phyloP scores from a whole-genome alignment of 2,329 filamentous ascomycete genomes.

The Harringtonia aguacate region DNA sequence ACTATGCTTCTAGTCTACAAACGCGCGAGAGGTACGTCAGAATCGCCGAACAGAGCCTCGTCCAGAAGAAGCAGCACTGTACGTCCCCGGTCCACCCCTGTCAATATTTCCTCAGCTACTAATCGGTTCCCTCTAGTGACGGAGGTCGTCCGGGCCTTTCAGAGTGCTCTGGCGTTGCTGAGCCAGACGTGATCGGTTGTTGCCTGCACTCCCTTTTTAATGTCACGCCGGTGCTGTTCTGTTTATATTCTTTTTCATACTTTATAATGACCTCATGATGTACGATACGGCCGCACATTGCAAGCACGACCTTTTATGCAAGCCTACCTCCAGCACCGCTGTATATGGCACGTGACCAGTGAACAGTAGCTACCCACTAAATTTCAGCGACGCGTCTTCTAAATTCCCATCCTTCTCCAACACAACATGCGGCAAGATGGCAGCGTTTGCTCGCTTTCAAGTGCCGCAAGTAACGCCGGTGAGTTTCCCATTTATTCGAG shows the following conservation, averaged over 20 bases:
- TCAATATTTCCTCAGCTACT: conserved; percentile 7
- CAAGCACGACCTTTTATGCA: neutral
- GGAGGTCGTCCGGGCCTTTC: conserved; percentile 52
- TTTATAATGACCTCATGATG: neutral
- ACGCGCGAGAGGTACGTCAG: conserved; percentile 71
- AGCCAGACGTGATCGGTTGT: conserved; percentile 17
- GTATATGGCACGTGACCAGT: no score
- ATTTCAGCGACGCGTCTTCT: neutral
- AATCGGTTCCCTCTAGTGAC: conserved; percentile 27
- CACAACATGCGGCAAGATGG: neutral
- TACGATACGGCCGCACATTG: no score
- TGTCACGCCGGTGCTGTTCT: neutral
- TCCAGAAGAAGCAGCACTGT: conserved; percentile 74
- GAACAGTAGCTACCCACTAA: neutral
- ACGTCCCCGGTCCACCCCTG: conserved; percentile 23
- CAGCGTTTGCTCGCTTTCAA: conserved; percentile 1
- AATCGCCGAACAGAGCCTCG: conserved; percentile 59
- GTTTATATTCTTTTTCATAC: neutral
- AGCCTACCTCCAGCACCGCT: no score
- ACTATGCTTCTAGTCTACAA: conserved; percentile 44
- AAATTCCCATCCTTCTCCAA: neutral
- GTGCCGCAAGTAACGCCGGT: conserved; percentile 27
- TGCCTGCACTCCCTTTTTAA: neutral
- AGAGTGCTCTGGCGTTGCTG: conserved; percentile 48
- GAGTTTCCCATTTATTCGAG: conserved; percentile 8